Conservation (phyloP, 176 grass and related monocot genomes). For the Zoysia pacifica region DNA sequence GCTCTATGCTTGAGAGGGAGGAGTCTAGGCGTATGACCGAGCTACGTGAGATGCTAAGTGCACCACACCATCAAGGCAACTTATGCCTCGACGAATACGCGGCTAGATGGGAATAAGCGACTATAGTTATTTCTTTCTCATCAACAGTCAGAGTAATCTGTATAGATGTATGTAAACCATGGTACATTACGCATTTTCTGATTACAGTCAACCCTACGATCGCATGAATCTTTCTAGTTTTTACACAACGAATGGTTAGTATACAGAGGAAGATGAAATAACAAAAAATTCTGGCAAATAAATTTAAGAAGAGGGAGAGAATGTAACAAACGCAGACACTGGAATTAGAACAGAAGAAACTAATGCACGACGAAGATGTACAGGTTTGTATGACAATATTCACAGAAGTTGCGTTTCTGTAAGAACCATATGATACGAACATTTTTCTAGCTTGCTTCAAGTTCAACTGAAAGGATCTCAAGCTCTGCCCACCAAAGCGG, state of each 20-base stretch:
- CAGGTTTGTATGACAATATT: slow-evolving; percentile 54
- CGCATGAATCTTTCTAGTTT: slow-evolving; percentile 45
- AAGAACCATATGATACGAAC: slow-evolving; percentile 38
- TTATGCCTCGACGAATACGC: no score
- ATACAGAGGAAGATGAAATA: slow-evolving; percentile 36
- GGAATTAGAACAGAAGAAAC: slow-evolving; percentile 33
- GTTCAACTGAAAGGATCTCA: slow-evolving; percentile 80
- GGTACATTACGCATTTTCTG: slow-evolving; percentile 44
- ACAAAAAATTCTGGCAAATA: slow-evolving; percentile 9
- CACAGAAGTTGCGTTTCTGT: slow-evolving; percentile 40
- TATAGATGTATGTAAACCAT: slow-evolving; percentile 15
- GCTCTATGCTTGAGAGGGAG: no score
- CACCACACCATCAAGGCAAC: no score
- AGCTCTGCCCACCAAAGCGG: slow-evolving; percentile 99
- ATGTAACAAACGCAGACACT: slow-evolving; percentile 27
- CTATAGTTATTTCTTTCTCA: slow-evolving; percentile 19
- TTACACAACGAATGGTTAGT: slow-evolving; percentile 37
- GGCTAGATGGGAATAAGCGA: neutral
- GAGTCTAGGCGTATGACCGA: no score
- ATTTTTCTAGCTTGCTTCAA: slow-evolving; percentile 72
- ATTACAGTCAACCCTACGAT: slow-evolving; percentile 46
- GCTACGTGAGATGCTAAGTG: no score
- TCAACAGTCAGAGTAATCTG: slow-evolving; percentile 20
- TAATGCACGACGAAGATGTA: slow-evolving; percentile 45
- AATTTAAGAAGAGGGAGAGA: slow-evolving; percentile 18